phyloP scores from a whole-genome alignment of 257 asterid genomes.

The Nicotiana undulata region DNA sequence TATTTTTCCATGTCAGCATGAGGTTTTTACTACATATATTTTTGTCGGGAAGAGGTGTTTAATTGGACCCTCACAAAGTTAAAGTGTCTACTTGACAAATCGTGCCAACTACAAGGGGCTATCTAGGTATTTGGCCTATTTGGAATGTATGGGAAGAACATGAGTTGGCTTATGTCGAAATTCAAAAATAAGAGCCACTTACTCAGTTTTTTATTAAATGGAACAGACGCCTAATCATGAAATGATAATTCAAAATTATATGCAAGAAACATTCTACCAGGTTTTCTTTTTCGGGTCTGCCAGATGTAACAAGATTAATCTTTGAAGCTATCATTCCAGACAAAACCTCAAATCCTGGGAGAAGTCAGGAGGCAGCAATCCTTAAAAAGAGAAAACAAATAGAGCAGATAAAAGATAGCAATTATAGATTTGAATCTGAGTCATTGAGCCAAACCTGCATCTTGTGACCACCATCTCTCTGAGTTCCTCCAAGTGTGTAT shows the following conservation, averaged over 20 bases:
- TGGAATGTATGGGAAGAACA: neutral
- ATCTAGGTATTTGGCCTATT: neutral
- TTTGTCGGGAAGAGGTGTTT: too few species aligned
- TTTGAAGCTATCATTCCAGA: neutral
- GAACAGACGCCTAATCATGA: neutral
- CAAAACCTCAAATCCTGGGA: neutral
- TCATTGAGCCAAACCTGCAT: slow-evolving; percentile 65
- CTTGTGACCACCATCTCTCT: slow-evolving; percentile 56
- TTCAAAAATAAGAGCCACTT: neutral
- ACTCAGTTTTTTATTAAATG: neutral
- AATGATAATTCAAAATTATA: neutral
- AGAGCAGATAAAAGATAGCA: neutral
- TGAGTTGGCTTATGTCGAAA: neutral
- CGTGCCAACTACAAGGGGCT: too few species aligned
- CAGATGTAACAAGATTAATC: neutral
- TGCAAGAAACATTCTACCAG: neutral
- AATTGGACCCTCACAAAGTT: too few species aligned
- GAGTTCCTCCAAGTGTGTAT: slow-evolving; percentile 64
- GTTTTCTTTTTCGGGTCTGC: neutral
- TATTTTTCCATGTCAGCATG: too few species aligned
- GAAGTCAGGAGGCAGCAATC: neutral
- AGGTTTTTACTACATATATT: too few species aligned
- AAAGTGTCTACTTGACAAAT: too few species aligned
- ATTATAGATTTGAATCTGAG: neutral
- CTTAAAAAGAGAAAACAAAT: neutral